These are phyloP conservation scores for Metschnikowia kofuensis DNA, from an alignment of 805 yeast species.

Conservation along the genomic window DNA sequence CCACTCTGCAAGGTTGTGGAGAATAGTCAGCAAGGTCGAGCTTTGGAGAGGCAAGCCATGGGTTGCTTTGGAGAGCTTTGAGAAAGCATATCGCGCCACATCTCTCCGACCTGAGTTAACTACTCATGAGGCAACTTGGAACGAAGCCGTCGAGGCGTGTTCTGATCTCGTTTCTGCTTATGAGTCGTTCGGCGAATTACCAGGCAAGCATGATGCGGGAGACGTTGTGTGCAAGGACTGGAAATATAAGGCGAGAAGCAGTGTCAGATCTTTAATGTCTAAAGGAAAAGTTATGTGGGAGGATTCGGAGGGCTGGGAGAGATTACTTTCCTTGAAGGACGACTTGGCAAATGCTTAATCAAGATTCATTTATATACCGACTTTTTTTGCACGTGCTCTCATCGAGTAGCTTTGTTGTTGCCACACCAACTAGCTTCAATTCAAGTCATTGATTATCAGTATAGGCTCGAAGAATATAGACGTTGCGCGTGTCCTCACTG, in stretches of 20 bases:
- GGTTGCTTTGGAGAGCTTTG: conserved; percentile 81
- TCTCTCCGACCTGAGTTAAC: conserved; percentile 63
- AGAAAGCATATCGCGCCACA: conserved; percentile 78
- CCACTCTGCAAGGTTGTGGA: conserved; percentile 71
- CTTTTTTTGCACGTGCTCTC: neutral
- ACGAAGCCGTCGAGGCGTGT: conserved; percentile 75
- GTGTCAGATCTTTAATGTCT: conserved; percentile 71
- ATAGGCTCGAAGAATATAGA: conserved; percentile 15
- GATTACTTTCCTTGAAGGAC: conserved; percentile 50
- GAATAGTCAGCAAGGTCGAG: conserved; percentile 79
- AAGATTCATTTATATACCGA: neutral
- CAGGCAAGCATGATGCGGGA: conserved; percentile 76
- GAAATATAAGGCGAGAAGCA: conserved; percentile 77
- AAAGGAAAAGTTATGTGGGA: conserved; percentile 82
- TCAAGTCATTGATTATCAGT: conserved; percentile 16
- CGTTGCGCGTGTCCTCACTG: conserved; percentile 14
- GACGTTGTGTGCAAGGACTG: conserved; percentile 89
- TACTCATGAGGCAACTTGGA: conserved; percentile 63
- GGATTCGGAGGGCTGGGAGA: conserved; percentile 73
- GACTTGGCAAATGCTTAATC: conserved; percentile 26
- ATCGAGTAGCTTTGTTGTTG: neutral
- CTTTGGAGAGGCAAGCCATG: conserved; percentile 86
- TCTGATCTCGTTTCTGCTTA: conserved; percentile 80
- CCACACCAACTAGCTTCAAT: neutral
- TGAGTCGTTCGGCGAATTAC: conserved; percentile 79